A percentile compares a stretch with the other conserved stretches of the same genome.
Conservation (phyloP, 306 rosid species). For the Inga leiocalycina region DNA sequence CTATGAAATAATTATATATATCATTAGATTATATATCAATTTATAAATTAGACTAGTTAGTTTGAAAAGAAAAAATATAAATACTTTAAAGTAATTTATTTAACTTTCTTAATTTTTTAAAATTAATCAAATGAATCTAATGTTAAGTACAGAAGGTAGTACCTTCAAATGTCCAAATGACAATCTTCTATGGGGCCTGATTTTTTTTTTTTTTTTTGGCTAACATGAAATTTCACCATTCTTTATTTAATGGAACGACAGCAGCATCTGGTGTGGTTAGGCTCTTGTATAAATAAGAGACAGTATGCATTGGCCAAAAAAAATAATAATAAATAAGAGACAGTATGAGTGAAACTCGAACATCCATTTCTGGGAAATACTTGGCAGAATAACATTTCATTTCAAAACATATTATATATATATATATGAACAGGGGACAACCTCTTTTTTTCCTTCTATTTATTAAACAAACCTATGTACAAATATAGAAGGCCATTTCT, state of each 20-base stretch:
- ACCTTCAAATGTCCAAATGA: background rate
- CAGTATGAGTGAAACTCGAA: background rate
- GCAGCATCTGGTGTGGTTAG: background rate
- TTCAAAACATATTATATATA: slow-evolving; percentile 23
- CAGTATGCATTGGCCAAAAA: no score
- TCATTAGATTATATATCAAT: no score
- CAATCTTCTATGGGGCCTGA: background rate
- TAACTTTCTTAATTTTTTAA: no score
- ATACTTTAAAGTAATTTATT: no score
- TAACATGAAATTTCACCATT: background rate
- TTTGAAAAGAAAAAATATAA: no score
- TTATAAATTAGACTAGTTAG: no score
- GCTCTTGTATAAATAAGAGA: background rate
- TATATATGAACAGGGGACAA: slow-evolving; percentile 38
- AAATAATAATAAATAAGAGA: background rate
- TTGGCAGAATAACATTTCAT: slow-evolving; percentile 13
- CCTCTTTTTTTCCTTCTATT: slow-evolving; percentile 36
- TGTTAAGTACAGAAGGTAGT: no score
- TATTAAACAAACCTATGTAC: slow-evolving; percentile 81
- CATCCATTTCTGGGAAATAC: background rate
- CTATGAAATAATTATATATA: no score
- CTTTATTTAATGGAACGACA: background rate
- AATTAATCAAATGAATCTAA: no score
- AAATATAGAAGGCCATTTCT: slow-evolving; percentile 40
- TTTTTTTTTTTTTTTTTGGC: background rate